Percentiles rank a stretch among this genome's conserved stretches.
Conservation (phyloP, 768 basidiomycete genomes). For the Pleurotus djamor region DNA sequence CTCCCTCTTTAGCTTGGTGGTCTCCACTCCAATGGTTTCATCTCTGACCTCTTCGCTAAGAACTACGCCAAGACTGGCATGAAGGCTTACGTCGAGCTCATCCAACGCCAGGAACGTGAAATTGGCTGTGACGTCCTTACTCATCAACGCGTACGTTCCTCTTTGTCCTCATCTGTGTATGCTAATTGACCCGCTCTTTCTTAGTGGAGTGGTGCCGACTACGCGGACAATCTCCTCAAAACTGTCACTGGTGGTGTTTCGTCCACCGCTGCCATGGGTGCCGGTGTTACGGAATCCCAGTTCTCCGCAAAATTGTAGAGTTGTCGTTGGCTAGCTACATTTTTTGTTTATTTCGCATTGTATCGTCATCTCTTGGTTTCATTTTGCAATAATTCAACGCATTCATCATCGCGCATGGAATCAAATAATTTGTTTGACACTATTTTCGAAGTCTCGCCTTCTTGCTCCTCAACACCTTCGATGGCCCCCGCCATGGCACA, state of each 20-base stretch:
- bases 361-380: background rate
- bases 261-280: conserved; percentile 99
- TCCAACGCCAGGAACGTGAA: conserved; percentile 91
- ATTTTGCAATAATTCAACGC: too few species aligned
- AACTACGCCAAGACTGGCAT: conserved; percentile 93
- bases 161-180: background rate
- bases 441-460: too few species aligned
- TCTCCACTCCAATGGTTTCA: conserved; percentile 96
- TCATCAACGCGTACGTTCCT: conserved; percentile 82
- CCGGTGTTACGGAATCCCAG: conserved; percentile 91
- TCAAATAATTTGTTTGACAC: too few species aligned
- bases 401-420: too few species aligned
- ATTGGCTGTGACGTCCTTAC: conserved; percentile 95
- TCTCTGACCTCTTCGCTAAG: conserved; percentile 89
- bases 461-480: background rate
- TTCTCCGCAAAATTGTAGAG: conserved; percentile 54
- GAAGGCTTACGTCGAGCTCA: conserved; percentile 97
- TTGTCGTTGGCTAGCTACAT: background rate
- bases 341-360: background rate
- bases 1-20: conserved; percentile 73
- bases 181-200: conserved; percentile 13
- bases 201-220: conserved; percentile 95
- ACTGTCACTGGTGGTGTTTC: conserved; percentile 97
- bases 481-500: background rate
- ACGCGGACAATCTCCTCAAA: conserved; percentile 88